Conservation (phyloP, 768 basidiomycete species). For the Trametes sanguinea region DNA sequence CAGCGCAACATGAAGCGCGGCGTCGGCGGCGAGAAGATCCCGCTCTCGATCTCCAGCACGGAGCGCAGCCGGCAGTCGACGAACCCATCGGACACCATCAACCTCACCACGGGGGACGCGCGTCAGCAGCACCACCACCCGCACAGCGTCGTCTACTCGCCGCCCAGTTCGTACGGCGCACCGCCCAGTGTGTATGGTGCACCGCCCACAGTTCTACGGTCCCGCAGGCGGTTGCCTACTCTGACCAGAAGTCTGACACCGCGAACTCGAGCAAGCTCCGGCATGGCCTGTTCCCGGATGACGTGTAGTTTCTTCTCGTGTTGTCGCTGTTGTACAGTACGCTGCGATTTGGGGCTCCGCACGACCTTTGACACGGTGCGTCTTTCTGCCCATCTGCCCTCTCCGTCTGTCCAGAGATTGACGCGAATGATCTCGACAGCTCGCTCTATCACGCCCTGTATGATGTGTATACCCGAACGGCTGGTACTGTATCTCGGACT, state of each 20-base stretch:
- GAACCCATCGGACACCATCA: background rate
- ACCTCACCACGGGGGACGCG: background rate
- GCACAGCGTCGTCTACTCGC: background rate
- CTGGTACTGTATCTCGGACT: background rate
- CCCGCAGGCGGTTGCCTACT: no score
- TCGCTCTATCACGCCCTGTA: background rate
- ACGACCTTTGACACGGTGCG: background rate
- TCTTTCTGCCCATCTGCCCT: background rate
- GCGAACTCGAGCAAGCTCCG: background rate
- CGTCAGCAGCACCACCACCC: background rate
- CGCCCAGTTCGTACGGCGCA: no score
- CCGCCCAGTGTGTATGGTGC: no score
- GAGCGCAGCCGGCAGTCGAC: background rate
- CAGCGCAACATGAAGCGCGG: background rate
- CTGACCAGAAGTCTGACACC: background rate
- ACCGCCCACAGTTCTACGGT: no score
- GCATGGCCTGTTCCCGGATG: background rate
- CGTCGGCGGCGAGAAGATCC: background rate
- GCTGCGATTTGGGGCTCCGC: background rate
- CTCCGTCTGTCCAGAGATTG: background rate
- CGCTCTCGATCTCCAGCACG: background rate
- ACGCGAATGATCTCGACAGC: background rate
- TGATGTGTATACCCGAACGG: background rate
- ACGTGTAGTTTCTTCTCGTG: background rate
- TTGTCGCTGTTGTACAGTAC: background rate